Base-by-base conservation (phyloP, 805 yeast genomes). In the Priceomyces carsonii region DNA sequence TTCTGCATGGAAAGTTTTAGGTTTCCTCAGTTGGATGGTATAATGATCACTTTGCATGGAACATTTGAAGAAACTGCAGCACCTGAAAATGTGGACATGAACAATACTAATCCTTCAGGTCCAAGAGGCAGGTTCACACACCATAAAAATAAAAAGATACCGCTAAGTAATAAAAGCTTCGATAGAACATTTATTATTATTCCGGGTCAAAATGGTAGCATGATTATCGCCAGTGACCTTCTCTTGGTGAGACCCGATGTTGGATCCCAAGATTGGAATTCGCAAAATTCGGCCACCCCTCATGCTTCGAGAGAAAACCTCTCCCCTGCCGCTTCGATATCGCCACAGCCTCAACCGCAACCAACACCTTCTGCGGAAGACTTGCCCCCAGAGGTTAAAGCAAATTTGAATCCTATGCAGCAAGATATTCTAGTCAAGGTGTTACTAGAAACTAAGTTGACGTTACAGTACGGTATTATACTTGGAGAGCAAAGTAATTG, bases 151-250 rank as follows among this genome's bases (percentile, higher is more conserved):
- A 63, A 64, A 35, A 61, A 59, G 38, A 36, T 55, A 14, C 57
- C 71, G 19, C 61, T 82, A 22, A 65, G 76, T 4, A 71, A 70
- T 46, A 83, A 93, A 55, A 79, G 93, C 7, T 93, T 93, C 59
- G 99, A 93, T 57, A 74, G 99, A 53, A 72, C 82, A 0, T 80
- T 93, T 55, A 69, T 86, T n/a, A 81, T 89, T 2, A 80, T 85
- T 9, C 82, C 81, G 1, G 83, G 82, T 9, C 75, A 80, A 12
- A 73, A 74, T 38, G 85, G 89, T 4, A 65, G 77, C 19, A 77
- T 87, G 67, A 67, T 88, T n/a, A 79, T 93, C 19, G 96, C 95
- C 10, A 83, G 95, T 21, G 99, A 93, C 60, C 57, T 86, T 55
- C 66, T 93, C 34, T 69, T 80, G 10, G 61, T 93, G 3, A 78